phyloP scores from a whole-genome alignment of 192 early-diverging fungal genomes.

The Linnemannia zychae region DNA sequence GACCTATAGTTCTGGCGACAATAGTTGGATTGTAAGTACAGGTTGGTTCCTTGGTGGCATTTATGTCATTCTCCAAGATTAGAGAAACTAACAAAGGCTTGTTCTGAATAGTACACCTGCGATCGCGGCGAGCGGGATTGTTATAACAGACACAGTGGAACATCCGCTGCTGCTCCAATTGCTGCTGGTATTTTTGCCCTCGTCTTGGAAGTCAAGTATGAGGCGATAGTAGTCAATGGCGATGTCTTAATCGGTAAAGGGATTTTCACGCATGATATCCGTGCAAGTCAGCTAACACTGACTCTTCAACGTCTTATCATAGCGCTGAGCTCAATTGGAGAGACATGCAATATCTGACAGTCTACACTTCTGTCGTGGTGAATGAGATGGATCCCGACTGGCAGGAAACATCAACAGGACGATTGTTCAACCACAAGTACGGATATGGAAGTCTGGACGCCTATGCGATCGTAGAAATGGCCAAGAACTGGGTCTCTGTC shows the following conservation, averaged over 20 bases:
- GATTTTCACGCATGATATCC: neutral
- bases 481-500: conserved; percentile 74
- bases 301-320: conserved; percentile 2
- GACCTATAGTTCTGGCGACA: conserved; percentile 86
- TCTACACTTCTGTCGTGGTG: conserved; percentile 81
- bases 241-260: neutral
- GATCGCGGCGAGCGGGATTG: conserved; percentile 81
- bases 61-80: too few species aligned
- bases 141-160: conserved; percentile 84
- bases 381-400: conserved; percentile 77
- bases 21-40: conserved; percentile 78
- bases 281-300: neutral
- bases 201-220: conserved; percentile 67
- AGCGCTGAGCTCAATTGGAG: conserved; percentile 94
- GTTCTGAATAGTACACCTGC: conserved; percentile 71
- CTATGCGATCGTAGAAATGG: conserved; percentile 78
- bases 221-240: neutral
- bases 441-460: conserved; percentile 94
- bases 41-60: too few species aligned
- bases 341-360: conserved; percentile 87
- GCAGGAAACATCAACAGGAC: conserved; percentile 73
- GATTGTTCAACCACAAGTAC: conserved; percentile 89
- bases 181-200: conserved; percentile 91
- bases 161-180: conserved; percentile 93
- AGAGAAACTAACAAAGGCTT: neutral